These are phyloP conservation scores for Heritiera littoralis DNA, from an alignment of 345 rosid species.

Conservation along the genomic window DNA sequence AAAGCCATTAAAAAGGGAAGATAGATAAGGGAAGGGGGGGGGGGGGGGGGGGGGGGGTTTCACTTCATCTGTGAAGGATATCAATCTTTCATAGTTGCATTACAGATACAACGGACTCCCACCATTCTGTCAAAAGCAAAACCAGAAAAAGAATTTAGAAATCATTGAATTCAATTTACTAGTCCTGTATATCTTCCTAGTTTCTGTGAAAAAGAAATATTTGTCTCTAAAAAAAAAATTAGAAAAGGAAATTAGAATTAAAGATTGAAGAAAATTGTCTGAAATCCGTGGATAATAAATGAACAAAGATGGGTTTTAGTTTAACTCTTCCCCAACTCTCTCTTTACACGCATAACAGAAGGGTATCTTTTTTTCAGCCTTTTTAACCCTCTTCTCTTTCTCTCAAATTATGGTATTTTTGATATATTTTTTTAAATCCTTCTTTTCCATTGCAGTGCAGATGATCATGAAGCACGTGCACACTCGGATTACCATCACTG, in stretches of 20 bases:
- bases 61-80: not conserved
- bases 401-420: constrained; percentile 15
- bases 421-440: not conserved
- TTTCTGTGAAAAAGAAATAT: not conserved
- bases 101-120: not conserved
- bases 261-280: not conserved
- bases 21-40: not conserved
- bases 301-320: constrained; percentile 34
- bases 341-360: not conserved
- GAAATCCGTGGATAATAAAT: constrained; percentile 37
- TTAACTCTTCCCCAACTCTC: not conserved
- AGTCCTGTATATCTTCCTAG: not conserved
- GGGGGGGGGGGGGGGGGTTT: not conserved
- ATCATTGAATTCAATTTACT: not conserved
- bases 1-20: constrained; percentile 18
- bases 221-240: not conserved
- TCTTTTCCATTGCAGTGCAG: constrained; percentile 46
- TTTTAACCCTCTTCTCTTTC: constrained; percentile 27
- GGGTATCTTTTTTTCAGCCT: constrained; percentile 51
- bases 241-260: not conserved
- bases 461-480: constrained; percentile 81
- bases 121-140: not conserved
- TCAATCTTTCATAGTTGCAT: not conserved
- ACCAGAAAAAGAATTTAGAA: not conserved
- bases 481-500: constrained; percentile 61